Conservation (phyloP, 2,329 filamentous ascomycete species). For the Microdochium trichocladiopsis region DNA sequence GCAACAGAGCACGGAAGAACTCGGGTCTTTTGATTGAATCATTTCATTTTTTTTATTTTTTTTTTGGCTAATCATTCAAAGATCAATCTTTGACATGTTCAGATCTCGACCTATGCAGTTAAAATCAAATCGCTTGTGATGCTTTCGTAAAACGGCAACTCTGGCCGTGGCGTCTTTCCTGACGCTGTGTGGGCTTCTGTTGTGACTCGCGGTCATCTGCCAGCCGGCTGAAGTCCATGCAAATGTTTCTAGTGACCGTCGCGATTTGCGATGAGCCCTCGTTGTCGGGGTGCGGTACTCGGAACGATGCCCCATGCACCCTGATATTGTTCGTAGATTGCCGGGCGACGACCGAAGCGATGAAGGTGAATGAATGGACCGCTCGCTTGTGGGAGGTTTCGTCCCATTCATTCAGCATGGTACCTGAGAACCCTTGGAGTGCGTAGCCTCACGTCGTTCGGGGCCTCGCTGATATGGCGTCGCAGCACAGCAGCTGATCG, state of each 20-base stretch:
- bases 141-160: not conserved
- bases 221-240: not conserved
- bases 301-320: not conserved
- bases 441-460: not conserved
- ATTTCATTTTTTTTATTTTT: not conserved
- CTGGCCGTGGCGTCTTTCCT: not conserved
- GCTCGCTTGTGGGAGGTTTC: not conserved
- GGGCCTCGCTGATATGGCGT: not conserved
- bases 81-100: not conserved
- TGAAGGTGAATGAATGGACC: not conserved
- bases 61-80: not conserved
- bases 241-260: not conserved
- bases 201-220: not conserved
- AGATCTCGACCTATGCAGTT: not conserved
- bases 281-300: not conserved
- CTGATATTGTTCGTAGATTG: not conserved
- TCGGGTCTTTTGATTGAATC: not conserved
- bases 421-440: not conserved
- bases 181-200: not conserved
- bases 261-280: not conserved
- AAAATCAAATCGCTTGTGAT: not conserved
- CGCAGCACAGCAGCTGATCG: not conserved
- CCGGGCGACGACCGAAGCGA: not conserved
- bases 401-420: not conserved
- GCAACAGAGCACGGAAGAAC: not conserved